Base-by-base conservation (phyloP, 768 basidiomycete genomes). In the Lactifluus piperatus region DNA sequence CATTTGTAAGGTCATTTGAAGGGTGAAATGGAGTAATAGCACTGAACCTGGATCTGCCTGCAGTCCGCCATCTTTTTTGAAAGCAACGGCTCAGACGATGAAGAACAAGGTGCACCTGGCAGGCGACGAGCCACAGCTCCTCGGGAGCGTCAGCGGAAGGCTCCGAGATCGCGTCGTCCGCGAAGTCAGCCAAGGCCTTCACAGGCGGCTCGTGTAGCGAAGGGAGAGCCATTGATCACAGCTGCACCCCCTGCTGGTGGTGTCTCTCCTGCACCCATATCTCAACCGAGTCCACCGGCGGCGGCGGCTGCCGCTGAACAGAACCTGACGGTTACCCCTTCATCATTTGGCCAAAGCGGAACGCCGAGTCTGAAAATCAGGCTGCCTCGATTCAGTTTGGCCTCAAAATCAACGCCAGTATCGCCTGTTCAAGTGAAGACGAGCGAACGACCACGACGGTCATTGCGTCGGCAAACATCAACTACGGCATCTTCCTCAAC, bases 401-500 rank as follows among this genome's bases (percentile, higher is more conserved):
- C 54, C 5, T 34, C 58, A 14, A 63, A 60, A 43, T 48, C 51
- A 37, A 54, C 58, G 22, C 20, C 57, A 7, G 41, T 32, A 11
- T 54, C 62, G n/a, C 52, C 62, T 45, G 58, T 55, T 24, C 58
- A 51, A 24, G 29, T 27, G 27, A 55, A 29, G 36, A 30, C 62
- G 22, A 13, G 48, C 4, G 62, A 54, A 11, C 62, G 62, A 50
- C 43, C 58, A 16, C 62, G 62, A 24, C 58, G 62, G 54, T 60
- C 62, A 18, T 10, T 60, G 32, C 62, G 62, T 29, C 58, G 62
- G 36, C 58, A 60, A 44, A 60, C 52, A 34, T 63, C 62, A 2
- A 60, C 52, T 4, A 60, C 62, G 10, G 62, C 53, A 20, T 63
- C 62, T 26, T 63, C 62, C 18, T 63, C 62, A 20, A 61, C 62